Percentiles rank a stretch among this genome's conserved stretches.
phyloP scores from a whole-genome alignment of 176 grass and related monocot species.

The Bothriochloa decipiens region DNA sequence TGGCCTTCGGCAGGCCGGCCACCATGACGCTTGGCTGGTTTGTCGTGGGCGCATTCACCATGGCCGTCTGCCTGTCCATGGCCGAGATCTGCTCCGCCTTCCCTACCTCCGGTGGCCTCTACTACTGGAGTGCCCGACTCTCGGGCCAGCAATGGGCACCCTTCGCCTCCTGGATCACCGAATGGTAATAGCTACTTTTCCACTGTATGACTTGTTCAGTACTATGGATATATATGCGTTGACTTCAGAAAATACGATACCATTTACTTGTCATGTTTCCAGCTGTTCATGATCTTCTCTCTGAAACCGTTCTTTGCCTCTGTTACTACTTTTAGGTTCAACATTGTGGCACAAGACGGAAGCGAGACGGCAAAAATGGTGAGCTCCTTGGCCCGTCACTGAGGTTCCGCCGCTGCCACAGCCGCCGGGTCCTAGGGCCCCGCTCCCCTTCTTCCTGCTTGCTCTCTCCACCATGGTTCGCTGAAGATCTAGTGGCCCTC shows the following conservation, averaged over 20 bases:
- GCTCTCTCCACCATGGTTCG: no score
- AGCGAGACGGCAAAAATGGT: no score
- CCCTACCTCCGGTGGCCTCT: not conserved
- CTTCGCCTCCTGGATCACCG: not conserved
- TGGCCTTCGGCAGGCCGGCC: not conserved
- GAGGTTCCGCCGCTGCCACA: no score
- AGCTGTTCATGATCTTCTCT: no score
- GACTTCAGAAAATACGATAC: no score
- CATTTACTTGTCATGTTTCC: no score
- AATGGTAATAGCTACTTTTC: not conserved
- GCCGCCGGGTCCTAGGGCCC: no score
- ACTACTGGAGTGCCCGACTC: not conserved
- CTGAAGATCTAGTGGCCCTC: no score
- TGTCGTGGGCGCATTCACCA: not conserved
- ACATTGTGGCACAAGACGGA: not conserved
- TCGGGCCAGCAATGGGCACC: not conserved
- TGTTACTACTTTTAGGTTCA: not conserved
- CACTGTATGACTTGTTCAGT: no score
- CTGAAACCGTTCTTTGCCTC: not conserved
- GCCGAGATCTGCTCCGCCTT: not conserved
- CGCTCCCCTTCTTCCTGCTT: no score
- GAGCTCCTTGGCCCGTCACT: no score
- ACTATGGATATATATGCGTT: no score
- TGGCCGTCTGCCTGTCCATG: not conserved
- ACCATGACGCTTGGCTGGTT: not conserved